These are phyloP conservation scores for Dactylorhiza incarnata DNA, from an alignment of 106 monocot genomes.

Conservation along the genomic window DNA sequence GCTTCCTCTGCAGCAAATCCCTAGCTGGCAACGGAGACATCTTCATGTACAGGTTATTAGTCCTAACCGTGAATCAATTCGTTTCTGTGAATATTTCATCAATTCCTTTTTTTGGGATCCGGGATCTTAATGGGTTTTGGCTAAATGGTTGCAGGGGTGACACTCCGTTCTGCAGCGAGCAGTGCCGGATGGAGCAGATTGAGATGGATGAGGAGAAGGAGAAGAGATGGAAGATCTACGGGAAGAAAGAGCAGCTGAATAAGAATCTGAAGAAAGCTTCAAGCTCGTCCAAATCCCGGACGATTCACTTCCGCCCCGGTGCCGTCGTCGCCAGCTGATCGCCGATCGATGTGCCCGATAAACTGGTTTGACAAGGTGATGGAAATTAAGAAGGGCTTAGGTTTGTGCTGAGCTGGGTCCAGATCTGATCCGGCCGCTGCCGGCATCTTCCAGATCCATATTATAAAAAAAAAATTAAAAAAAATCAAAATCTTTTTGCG, in stretches of 20 bases:
- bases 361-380: too few relatives aligned
- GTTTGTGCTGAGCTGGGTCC: too few relatives aligned
- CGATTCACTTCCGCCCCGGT: background rate
- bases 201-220: constrained; percentile 12
- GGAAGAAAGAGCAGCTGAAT: background rate
- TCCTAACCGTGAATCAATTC: background rate
- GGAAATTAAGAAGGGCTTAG: too few relatives aligned
- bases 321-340: constrained; percentile 1
- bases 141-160: constrained; percentile 16
- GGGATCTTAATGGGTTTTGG: background rate
- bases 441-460: too few relatives aligned
- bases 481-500: too few relatives aligned
- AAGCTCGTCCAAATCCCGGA: background rate
- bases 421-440: too few relatives aligned
- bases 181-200: constrained; percentile 51
- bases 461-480: too few relatives aligned
- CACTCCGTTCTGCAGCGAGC: constrained; percentile 48
- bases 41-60: constrained; percentile 76
- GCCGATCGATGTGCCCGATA: background rate
- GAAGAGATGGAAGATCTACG: background rate
- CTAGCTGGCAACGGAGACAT: constrained; percentile 54
- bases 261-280: background rate
- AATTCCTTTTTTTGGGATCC: background rate
- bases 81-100: background rate
- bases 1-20: constrained; percentile 63